Base-by-base conservation (phyloP, 192 early-diverging fungal genomes). In the Funneliformis geosporum region DNA sequence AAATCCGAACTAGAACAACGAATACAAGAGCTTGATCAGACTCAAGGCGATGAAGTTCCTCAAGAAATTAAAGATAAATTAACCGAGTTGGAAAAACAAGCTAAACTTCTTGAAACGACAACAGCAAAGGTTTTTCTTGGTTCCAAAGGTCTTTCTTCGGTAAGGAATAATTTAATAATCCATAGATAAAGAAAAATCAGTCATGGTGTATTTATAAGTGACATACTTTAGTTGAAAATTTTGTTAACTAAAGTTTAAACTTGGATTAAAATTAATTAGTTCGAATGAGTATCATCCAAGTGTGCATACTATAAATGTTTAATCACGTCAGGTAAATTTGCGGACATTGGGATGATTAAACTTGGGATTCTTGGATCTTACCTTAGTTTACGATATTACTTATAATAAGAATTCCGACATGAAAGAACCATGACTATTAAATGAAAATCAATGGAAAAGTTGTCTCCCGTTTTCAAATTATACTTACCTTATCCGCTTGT, bases 41-140 rank as follows among this genome's bases (percentile, higher is more conserved):
- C 66, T 46, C 39, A 78, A 68, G 76, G 76, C 21, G 65, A 78
- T 39, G 75, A 50, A 44, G 8, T 68, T 27, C 60, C 76, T 38
- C 73, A 47, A 60, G 64, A 78, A 7, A 18, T 78, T 25, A 60
- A 50, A 47, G 44, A 67, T 68, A 78, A 78, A 78, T 44, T 78
- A 27, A 21, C 43, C 12, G 28, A 66, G 2, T 46, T 78, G 18
- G 76, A 78, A 55, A 47, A 78, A 67, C 64, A 65, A 46, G 64
- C 43, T 23, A 67, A 14, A 10, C 2, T 27, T 38, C 18, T 78
- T 18, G 38, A 78, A 21, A 43, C 64, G 23, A 43, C 2, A 2
- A 50, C 76, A 12, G 14, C 40, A 28, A 78, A 78, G 11, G 61
- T 78, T 10, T 60, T 75, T 18, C 14, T 55, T 23, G 50, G 59